phyloP scores from a whole-genome alignment of 768 basidiomycete species.

The Psilocybe sp. region DNA sequence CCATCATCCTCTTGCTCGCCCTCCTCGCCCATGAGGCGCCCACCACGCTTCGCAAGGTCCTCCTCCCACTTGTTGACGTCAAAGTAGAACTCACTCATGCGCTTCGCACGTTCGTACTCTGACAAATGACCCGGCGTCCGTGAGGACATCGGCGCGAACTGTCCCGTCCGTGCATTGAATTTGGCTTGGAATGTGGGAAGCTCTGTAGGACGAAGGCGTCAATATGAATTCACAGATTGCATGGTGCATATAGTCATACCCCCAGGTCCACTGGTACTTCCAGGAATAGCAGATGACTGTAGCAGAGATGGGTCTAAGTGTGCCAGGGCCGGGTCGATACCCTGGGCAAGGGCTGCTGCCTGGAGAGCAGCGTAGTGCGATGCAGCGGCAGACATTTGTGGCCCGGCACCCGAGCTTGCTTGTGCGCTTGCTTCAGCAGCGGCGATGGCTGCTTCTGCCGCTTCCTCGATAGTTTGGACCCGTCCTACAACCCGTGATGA shows the following conservation, averaged over 20 bases:
- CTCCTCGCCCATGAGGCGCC: conserved; percentile 29
- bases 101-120: conserved; percentile 76
- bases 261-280: conserved; percentile 24
- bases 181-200: conserved; percentile 58
- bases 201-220: conserved; percentile 16
- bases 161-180: conserved; percentile 81
- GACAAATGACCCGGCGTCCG: conserved; percentile 75
- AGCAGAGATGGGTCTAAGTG: conserved; percentile 74
- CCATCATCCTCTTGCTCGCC: conserved; percentile 44
- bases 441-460: conserved; percentile 10
- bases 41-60: conserved; percentile 52
- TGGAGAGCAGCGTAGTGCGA: conserved; percentile 51
- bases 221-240: not conserved
- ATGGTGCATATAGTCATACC: conserved; percentile 11
- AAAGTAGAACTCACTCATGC: conserved; percentile 89
- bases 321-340: conserved; percentile 82
- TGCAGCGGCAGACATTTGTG: conserved; percentile 20
- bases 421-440: conserved; percentile 9
- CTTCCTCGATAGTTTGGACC: not conserved
- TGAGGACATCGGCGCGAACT: conserved; percentile 63
- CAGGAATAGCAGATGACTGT: conserved; percentile 24
- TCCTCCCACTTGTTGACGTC: conserved; percentile 80
- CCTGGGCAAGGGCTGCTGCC: conserved; percentile 70
- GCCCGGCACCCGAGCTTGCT: conserved; percentile 16
- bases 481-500: too few relatives aligned